Conservation (phyloP, 495 filamentous ascomycete species). For the Aspergillus diversus region DNA sequence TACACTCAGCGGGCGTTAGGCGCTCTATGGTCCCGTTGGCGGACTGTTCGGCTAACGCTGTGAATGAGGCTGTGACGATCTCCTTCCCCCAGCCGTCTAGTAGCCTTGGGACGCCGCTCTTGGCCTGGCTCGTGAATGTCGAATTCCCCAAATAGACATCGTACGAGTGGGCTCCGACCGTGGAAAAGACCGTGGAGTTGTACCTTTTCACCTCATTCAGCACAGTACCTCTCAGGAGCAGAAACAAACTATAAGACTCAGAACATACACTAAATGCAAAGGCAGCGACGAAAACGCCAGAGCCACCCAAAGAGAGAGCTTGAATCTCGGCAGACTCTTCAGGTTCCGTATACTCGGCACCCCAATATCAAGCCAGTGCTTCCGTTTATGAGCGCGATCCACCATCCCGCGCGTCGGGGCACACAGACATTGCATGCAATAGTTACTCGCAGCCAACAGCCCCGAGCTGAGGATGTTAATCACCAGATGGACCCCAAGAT, state of each 20-base stretch:
- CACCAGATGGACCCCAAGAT: neutral
- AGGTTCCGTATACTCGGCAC: neutral
- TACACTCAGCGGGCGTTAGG: neutral
- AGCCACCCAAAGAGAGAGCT: neutral
- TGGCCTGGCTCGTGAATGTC: no score
- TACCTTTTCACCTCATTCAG: neutral
- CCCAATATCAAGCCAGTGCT: neutral
- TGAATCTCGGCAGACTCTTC: neutral
- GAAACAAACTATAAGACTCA: no score
- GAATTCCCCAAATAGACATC: neutral
- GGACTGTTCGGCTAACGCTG: no score
- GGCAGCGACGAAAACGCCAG: neutral
- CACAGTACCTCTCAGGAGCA: neutral
- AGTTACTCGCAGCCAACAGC: neutral
- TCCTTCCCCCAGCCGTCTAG: neutral
- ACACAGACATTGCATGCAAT: slow-evolving; percentile 1
- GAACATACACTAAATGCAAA: neutral
- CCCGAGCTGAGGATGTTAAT: neutral
- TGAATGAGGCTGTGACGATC: no score
- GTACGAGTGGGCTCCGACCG: neutral
- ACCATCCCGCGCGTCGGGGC: neutral
- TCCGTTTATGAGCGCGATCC: neutral
- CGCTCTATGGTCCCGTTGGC: neutral
- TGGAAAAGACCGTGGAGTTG: neutral
- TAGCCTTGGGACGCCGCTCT: no score